These are phyloP conservation scores for Aspergillus sergii DNA, from an alignment of 2,329 filamentous ascomycete species.

Conservation along the genomic window DNA sequence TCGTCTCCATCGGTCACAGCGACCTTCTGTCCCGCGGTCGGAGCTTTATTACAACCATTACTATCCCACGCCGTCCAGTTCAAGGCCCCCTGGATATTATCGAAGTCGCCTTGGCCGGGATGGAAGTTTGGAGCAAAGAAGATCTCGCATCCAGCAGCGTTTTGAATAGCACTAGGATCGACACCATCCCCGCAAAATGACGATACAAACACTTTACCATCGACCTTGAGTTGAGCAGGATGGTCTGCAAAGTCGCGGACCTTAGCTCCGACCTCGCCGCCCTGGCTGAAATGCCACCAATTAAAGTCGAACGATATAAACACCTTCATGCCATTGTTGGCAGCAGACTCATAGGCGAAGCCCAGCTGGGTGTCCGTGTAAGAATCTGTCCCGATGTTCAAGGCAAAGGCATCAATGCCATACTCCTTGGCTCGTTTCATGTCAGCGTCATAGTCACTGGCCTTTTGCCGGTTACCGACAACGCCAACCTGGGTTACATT, in stretches of 20 bases:
- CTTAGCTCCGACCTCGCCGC: constrained; percentile 47
- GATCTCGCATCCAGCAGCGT: constrained; percentile 47
- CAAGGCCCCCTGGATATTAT: constrained; percentile 24
- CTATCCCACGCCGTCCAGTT: constrained; percentile 49
- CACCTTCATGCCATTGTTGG: constrained; percentile 52
- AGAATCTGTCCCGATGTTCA: too few relatives aligned
- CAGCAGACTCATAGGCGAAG: constrained; percentile 54
- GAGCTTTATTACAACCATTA: constrained; percentile 52
- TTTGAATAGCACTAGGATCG: constrained; percentile 45
- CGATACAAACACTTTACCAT: constrained; percentile 55
- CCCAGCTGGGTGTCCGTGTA: constrained; percentile 29
- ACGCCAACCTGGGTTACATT: too few relatives aligned
- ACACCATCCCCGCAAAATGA: constrained; percentile 55
- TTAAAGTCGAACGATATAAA: constrained; percentile 63
- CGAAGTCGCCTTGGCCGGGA: constrained; percentile 35
- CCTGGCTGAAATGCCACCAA: constrained; percentile 45
- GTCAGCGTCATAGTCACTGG: too few relatives aligned
- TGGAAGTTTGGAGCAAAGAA: constrained; percentile 57
- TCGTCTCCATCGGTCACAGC: constrained; percentile 44
- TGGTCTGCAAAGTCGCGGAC: constrained; percentile 50
- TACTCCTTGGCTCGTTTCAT: too few relatives aligned
- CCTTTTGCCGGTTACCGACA: too few relatives aligned
- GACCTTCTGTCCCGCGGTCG: constrained; percentile 40
- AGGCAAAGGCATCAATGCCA: too few relatives aligned
- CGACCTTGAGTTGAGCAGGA: constrained; percentile 53